Conservation (phyloP, 805 yeast species). For the Sungouiella blattae region DNA sequence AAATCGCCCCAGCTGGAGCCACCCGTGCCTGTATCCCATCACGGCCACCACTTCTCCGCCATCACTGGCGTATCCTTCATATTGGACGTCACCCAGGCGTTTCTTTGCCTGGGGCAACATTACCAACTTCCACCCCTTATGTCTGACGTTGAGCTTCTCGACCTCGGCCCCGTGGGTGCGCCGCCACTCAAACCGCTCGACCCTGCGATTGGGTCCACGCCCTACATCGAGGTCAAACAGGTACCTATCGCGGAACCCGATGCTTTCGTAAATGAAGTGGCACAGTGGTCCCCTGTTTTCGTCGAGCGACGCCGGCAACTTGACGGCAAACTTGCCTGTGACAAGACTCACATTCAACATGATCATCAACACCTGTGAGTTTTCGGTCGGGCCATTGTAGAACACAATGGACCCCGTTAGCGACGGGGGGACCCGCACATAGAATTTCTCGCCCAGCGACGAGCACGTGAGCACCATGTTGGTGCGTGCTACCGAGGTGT, state of each 20-base stretch:
- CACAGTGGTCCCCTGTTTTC: too few relatives aligned
- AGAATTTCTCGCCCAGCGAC: not conserved
- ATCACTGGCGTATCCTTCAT: not conserved
- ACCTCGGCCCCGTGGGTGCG: not conserved
- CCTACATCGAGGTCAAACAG: not conserved
- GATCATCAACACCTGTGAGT: too few relatives aligned
- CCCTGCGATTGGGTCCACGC: not conserved
- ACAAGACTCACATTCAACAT: too few relatives aligned
- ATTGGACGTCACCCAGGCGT: not conserved
- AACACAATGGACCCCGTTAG: not conserved
- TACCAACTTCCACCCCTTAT: not conserved
- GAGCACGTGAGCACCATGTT: too few relatives aligned
- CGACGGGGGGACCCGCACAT: not conserved
- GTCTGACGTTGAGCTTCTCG: not conserved
- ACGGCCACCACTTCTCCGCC: not conserved
- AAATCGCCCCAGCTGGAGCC: too few relatives aligned
- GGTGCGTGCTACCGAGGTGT: too few relatives aligned
- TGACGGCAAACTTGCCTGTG: too few relatives aligned
- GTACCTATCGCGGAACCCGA: not conserved
- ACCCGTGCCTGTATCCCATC: too few relatives aligned
- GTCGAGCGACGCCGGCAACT: too few relatives aligned
- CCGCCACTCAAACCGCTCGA: not conserved
- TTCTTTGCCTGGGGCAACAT: not conserved
- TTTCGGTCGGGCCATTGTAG: not conserved
- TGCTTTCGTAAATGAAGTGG: too few relatives aligned